A percentile compares a stretch with the other conserved stretches of the same genome.
phyloP scores from a whole-genome alignment of 345 rosid genomes.

The Syzygium aqueum region DNA sequence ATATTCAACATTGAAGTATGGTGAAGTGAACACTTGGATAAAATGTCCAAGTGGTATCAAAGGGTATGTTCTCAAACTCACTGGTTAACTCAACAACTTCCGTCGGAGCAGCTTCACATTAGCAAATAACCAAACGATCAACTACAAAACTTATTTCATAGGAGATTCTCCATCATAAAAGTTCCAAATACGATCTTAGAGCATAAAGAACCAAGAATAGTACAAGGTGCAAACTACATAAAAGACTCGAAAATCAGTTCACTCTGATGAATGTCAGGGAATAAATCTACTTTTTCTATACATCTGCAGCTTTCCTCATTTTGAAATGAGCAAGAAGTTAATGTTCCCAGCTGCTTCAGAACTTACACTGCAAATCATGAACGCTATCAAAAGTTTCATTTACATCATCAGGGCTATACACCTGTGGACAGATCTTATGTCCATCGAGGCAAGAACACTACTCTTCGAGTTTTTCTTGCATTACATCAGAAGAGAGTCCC shows the following conservation, averaged over 20 bases:
- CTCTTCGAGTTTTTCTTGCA: not conserved
- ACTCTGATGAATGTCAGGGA: not conserved
- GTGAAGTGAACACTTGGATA: not conserved
- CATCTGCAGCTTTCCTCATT: not conserved
- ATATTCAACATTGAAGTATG: not conserved
- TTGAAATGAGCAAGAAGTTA: not conserved
- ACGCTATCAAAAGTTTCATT: not conserved
- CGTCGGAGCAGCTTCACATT: not conserved
- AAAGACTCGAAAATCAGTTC: not conserved
- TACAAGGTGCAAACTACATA: not conserved
- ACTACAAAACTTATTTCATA: not conserved
- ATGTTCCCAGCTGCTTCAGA: not conserved
- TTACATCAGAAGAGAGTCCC: not conserved
- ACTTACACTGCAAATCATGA: not conserved
- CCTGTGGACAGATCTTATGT: not conserved
- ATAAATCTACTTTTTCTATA: not conserved
- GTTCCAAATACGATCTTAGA: not conserved
- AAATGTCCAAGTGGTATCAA: not conserved
- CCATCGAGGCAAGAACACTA: not conserved
- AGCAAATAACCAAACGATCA: not conserved
- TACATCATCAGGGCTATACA: not conserved
- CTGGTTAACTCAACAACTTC: not conserved
- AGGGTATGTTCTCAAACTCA: not conserved
- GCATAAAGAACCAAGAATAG: not conserved
- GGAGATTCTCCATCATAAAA: not conserved